These are phyloP conservation scores for Firmiana major DNA, from an alignment of 345 rosid genomes.

Conservation along the genomic window DNA sequence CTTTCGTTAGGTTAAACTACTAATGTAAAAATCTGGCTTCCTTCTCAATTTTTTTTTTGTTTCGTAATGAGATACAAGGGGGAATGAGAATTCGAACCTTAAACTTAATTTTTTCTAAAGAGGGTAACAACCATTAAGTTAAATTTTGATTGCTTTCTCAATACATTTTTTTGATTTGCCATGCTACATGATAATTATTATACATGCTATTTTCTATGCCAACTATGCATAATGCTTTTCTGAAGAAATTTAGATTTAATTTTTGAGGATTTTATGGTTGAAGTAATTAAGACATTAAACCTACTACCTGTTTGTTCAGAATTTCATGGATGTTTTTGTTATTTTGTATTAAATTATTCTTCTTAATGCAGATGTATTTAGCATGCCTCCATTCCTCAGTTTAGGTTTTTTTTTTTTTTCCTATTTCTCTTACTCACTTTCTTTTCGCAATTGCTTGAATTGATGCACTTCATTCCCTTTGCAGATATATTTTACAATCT, in stretches of 20 bases:
- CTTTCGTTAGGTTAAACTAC: neutral
- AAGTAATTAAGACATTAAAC: neutral
- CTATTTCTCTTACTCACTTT: neutral
- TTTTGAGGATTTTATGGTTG: conserved; percentile 5
- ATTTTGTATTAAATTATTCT: neutral
- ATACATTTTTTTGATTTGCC: neutral
- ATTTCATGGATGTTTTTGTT: neutral
- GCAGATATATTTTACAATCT: conserved; percentile 82
- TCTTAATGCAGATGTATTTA: neutral
- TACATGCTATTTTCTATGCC: neutral
- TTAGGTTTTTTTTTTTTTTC: neutral
- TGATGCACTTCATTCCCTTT: conserved; percentile 8
- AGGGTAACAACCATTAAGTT: too few species aligned
- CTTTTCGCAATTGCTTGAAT: conserved; percentile 4
- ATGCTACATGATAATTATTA: neutral
- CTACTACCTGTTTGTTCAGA: neutral
- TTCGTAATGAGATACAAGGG: too few species aligned
- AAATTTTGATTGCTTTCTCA: neutral
- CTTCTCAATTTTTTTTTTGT: neutral
- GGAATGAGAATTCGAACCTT: too few species aligned
- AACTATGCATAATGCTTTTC: neutral
- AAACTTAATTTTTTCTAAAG: too few species aligned
- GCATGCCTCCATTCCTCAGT: neutral
- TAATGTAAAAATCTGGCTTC: neutral
- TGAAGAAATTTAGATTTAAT: neutral